Percentiles rank a stretch among this genome's conserved stretches.
These are phyloP conservation scores for Fragosphaeria purpurea DNA, from an alignment of 2,329 filamentous ascomycete species.

Conservation along the genomic window DNA sequence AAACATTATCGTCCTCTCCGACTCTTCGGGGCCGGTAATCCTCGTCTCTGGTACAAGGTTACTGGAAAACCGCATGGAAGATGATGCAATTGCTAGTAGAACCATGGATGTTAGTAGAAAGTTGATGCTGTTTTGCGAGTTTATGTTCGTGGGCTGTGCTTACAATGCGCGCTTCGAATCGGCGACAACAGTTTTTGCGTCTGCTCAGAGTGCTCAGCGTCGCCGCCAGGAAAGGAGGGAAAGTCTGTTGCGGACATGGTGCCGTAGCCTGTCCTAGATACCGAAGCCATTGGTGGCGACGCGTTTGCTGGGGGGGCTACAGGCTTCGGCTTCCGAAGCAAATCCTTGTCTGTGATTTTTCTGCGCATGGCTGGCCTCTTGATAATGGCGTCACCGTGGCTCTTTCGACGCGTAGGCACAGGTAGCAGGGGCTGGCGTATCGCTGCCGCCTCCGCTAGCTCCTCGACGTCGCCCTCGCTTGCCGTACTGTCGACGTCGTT, in stretches of 20 bases:
- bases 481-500: slow-evolving; percentile 28
- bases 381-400: slow-evolving; percentile 29
- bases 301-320: not conserved
- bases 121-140: not conserved
- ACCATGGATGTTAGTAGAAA: too few relatives aligned
- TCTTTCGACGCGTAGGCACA: slow-evolving; percentile 21
- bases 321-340: not conserved
- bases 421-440: slow-evolving; percentile 14
- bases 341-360: slow-evolving; percentile 17
- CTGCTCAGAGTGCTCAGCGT: not conserved
- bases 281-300: slow-evolving; percentile 3
- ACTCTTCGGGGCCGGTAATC: slow-evolving; percentile 53
- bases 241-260: slow-evolving; percentile 12
- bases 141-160: not conserved
- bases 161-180: not conserved
- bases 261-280: slow-evolving; percentile 14
- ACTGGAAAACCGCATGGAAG: slow-evolving; percentile 57
- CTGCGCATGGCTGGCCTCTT: slow-evolving; percentile 16
- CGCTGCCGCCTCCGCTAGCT: slow-evolving; percentile 19
- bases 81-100: slow-evolving; percentile 13
- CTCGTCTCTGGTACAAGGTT: slow-evolving; percentile 61
- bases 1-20: slow-evolving; percentile 68
- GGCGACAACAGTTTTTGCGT: not conserved
- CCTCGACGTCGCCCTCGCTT: slow-evolving; percentile 31
- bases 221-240: not conserved